Base-by-base conservation (phyloP, 2,329 filamentous ascomycete genomes). In the Byssochlamys sp. region DNA sequence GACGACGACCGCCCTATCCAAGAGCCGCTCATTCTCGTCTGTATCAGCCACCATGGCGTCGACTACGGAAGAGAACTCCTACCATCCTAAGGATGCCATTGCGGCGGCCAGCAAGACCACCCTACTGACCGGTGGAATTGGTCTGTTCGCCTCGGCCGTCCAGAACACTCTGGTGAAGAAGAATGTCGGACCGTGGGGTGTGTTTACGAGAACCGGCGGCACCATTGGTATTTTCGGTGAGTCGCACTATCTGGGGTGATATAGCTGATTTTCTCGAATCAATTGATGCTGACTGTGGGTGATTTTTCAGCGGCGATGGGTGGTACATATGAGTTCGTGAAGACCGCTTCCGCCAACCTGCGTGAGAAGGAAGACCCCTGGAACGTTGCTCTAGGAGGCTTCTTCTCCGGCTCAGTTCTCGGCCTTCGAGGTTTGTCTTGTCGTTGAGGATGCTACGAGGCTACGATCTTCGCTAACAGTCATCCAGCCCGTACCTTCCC, bases 121-220 rank as follows among this genome's bases (percentile, higher is more conserved):
- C 48, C 68, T 85, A 62, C 75, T 90, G 66, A 85, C 86, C 60
- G 84, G 85, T 68, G 77, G 78, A 59, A 82, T 82, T 59, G 91
- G 91, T 66, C 77, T 88, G 70, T 81, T 90, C 73, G 72, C 88
- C 60, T 87, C 90, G 54, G 86, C 88, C 57, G 81, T 95, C 63
- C 89, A 91, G 78, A 97, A 95, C 79, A 90, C 91, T 59, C 82
- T 96, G 66, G 81, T 86, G 57, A 91, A 85, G 78, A 81, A 84
- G 71, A 96, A 96, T 74, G 80, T 94, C 63, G 90, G 91, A 66
- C 82, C 86, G 61, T 84, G 87, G 78, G 88, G 89, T 64, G 82
- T 96, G 68, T 86, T 97, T 71, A 89, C 89, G 52, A 84, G 85
- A 68, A 87, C 85, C 58, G 91, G 91, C 63, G 80, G 86, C 69